Percentiles rank a stretch among this genome's conserved stretches.
Evolutionary conservation across 1,284 basidiomycete genomes (phyloP).

Genomic region (Melampsora larici-populina): DNA sequence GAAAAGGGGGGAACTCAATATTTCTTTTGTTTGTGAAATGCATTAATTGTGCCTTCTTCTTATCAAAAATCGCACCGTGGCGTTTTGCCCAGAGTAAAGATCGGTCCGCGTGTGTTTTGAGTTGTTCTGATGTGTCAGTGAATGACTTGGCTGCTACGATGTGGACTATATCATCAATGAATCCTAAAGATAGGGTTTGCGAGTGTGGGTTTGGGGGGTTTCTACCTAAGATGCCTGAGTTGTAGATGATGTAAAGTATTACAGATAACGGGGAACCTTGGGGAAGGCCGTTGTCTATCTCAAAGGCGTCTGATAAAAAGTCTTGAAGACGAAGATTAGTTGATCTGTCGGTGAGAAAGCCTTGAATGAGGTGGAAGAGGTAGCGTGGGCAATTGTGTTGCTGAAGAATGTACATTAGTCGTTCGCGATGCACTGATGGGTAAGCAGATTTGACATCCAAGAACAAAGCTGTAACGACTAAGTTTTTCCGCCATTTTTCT

Average conservation of each 20-base stretch:
- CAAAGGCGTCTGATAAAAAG: too few species aligned
- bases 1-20: too few species aligned
- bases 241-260: constrained; percentile 2
- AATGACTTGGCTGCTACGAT: background rate
- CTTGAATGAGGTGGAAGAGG: background rate
- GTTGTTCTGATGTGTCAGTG: background rate
- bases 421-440: background rate
- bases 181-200: background rate
- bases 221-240: background rate
- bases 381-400: background rate
- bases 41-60: background rate
- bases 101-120: background rate
- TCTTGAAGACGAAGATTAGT: too few species aligned
- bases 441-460: constrained; percentile 27
- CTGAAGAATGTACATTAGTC: background rate
- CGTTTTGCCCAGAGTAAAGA: too few species aligned
- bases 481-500: constrained; percentile 6
- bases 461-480: background rate
- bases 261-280: constrained; percentile 9
- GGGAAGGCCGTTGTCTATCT: too few species aligned
- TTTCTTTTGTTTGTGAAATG: too few species aligned
- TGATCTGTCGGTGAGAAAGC: background rate
- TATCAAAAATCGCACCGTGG: constrained; percentile 14
- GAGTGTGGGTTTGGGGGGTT: background rate
- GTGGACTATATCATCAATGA: background rate